phyloP scores from a whole-genome alignment of 2,329 filamentous ascomycete species.

The Fusarium papillatum region DNA sequence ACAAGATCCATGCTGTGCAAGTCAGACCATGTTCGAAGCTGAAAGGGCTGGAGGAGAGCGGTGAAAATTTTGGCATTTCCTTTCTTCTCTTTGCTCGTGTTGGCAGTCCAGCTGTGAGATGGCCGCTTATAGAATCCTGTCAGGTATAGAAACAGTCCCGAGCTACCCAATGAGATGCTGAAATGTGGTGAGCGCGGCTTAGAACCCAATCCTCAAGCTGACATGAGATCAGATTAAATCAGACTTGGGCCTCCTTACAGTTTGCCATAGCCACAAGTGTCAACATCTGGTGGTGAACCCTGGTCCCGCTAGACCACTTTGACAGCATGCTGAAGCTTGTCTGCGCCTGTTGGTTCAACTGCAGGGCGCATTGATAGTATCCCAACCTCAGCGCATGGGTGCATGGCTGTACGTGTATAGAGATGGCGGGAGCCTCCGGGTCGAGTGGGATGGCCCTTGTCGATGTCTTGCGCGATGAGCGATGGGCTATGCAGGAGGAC shows the following conservation, averaged over 20 bases:
- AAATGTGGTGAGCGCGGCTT: neutral
- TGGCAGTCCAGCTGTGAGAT: neutral
- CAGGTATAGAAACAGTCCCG: neutral
- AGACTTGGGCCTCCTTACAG: neutral
- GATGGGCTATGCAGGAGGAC: conserved; percentile 8
- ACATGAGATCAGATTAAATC: conserved; percentile 10
- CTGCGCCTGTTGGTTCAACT: conserved; percentile 5
- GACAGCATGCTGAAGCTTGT: neutral
- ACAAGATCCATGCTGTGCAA: neutral
- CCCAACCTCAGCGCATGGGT: conserved; percentile 2
- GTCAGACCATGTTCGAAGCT: conserved; percentile 8
- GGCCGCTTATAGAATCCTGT: neutral
- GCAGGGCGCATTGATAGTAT: conserved; percentile 7
- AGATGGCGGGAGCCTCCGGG: neutral
- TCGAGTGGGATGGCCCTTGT: neutral
- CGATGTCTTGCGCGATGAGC: neutral
- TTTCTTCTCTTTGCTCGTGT: neutral
- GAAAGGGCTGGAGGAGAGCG: neutral
- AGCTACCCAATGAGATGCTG: neutral
- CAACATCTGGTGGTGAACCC: neutral
- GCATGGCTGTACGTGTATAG: conserved; percentile 1
- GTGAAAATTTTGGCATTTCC: neutral
- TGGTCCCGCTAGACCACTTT: neutral
- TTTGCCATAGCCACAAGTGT: neutral
- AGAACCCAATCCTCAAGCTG: neutral